Evolutionary conservation across 1,284 basidiomycete genomes (phyloP).

Genomic region (Cutaneotrichosporon sp.): DNA sequence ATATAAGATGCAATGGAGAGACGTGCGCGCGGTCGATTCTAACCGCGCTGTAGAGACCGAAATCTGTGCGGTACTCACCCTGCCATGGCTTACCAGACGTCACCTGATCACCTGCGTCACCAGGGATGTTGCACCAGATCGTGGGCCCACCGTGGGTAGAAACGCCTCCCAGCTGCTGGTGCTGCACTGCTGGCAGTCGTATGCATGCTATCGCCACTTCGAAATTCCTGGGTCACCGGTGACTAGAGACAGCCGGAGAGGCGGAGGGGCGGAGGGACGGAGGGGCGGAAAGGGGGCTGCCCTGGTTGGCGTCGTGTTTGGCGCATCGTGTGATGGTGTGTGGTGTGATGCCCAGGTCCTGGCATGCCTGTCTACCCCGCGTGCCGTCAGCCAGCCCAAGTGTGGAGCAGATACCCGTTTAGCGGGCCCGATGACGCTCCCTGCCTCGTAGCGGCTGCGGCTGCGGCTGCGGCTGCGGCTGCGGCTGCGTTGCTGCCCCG

Average conservation of each 20-base stretch:
- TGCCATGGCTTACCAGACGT: neutral
- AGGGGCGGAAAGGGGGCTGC: neutral
- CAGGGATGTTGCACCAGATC: neutral
- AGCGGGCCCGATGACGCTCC: too few relatives aligned
- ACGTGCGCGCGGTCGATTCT: neutral
- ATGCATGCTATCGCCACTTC: neutral
- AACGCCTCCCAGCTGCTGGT: neutral
- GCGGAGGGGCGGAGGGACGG: neutral
- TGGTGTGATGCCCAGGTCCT: too few relatives aligned
- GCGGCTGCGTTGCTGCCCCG: too few relatives aligned
- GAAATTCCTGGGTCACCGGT: neutral
- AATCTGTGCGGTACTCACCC: neutral
- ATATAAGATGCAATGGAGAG: neutral
- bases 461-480: too few relatives aligned
- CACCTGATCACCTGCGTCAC: neutral
- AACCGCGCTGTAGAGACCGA: neutral
- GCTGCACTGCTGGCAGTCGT: too few relatives aligned
- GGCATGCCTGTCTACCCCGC: too few relatives aligned
- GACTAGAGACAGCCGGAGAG: too few relatives aligned
- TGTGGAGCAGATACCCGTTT: too few relatives aligned
- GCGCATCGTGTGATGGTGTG: too few relatives aligned
- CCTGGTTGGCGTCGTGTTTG: neutral
- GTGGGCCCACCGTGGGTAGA: neutral
- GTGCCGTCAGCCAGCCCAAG: too few relatives aligned
- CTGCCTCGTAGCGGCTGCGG: too few relatives aligned